A percentile compares a stretch with the other conserved stretches of the same genome.
Conservation (phyloP, 176 grass and related monocot species). For the Hordeum vulgare region MorexV3_pseudomolecules_assembly NC_058518.1:402325757-402326256, state of each 20-base stretch:
- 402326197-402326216: background rate
- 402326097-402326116: background rate
- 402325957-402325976: background rate
- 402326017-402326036: background rate
- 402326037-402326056: background rate
- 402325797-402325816: conserved; percentile 58
- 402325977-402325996: background rate
- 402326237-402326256: background rate
- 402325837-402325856: conserved; percentile 20
- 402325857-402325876: conserved; percentile 42
- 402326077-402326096: background rate
- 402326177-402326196: background rate
- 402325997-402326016: background rate
- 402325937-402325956: background rate
- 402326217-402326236: background rate
- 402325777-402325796: conserved; percentile 56
- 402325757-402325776: conserved; percentile 43
- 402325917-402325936: conserved; percentile 1
- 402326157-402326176: background rate
- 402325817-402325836: conserved; percentile 25
- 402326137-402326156: conserved; percentile 3
- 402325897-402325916: conserved; percentile 9
- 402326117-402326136: conserved; percentile 9
- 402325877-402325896: conserved; percentile 34
- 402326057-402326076: background rate